Evolutionary conservation across 176 grass and related monocot genomes (phyloP).

Genomic region (Rhipidocladum racemiflorum): DNA sequence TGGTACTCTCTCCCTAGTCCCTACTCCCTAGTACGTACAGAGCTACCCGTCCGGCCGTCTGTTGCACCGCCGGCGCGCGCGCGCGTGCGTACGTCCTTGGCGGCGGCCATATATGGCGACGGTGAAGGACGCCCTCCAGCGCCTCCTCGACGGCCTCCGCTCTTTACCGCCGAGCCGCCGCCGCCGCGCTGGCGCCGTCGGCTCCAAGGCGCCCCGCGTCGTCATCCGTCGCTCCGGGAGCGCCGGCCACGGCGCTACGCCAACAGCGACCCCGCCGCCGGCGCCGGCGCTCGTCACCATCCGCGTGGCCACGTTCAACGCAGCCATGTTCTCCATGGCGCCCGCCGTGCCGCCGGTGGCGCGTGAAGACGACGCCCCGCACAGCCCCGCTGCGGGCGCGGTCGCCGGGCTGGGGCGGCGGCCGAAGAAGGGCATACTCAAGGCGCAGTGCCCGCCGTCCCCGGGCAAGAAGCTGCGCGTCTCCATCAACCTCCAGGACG

Average conservation of each 20-base stretch:
- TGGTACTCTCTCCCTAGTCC: too few species aligned
- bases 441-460: conserved; percentile 56
- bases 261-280: not conserved
- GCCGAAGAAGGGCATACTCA: conserved; percentile 71
- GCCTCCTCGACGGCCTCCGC: conserved; percentile 39
- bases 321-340: conserved; percentile 96
- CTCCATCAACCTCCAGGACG: conserved; percentile 95
- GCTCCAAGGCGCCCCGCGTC: conserved; percentile 14
- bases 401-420: conserved; percentile 21
- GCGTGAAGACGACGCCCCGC: not conserved
- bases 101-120: too few species aligned
- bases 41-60: too few species aligned
- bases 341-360: conserved; percentile 37
- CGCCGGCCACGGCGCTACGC: not conserved
- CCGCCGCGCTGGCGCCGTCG: conserved; percentile 22
- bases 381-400: not conserved
- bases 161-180: conserved; percentile 12
- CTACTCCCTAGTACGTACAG: too few species aligned
- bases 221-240: conserved; percentile 27
- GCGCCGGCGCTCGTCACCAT: conserved; percentile 32
- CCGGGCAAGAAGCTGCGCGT: conserved; percentile 63
- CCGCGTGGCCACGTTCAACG: conserved; percentile 91
- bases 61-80: too few species aligned
- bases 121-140: conserved; percentile 27
- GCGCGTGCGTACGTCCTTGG: too few species aligned